phyloP scores from a whole-genome alignment of 192 early-diverging fungal species.

The Umbelopsis ramanniana region DNA sequence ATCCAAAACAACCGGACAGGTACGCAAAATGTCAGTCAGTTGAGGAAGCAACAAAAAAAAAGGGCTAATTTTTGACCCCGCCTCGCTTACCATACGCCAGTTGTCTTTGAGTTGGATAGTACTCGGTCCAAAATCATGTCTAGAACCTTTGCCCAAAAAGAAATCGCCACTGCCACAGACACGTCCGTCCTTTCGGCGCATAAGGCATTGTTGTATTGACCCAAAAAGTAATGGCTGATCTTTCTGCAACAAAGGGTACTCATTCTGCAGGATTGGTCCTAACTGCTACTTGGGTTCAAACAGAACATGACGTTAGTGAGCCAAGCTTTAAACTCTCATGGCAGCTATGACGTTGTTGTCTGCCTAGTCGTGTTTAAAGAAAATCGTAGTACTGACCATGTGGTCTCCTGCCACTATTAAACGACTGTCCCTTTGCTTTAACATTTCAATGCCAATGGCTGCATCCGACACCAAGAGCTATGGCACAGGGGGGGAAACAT shows the following conservation, averaged over 20 bases:
- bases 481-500: too few relatives aligned
- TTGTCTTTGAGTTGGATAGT: slow-evolving; percentile 57
- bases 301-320: slow-evolving; percentile 12
- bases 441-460: slow-evolving; percentile 45
- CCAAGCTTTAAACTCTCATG: neutral
- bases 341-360: neutral
- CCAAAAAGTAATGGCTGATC: slow-evolving; percentile 47
- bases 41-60: neutral
- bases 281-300: slow-evolving; percentile 37
- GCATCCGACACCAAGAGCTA: slow-evolving; percentile 52
- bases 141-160: slow-evolving; percentile 32
- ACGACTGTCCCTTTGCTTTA: slow-evolving; percentile 39
- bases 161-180: slow-evolving; percentile 29
- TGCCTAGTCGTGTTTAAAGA: too few relatives aligned
- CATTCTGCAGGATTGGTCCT: slow-evolving; percentile 51
- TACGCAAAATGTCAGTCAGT: slow-evolving; percentile 8
- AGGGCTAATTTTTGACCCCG: too few relatives aligned
- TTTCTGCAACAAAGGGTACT: slow-evolving; percentile 37
- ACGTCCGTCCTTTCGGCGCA: slow-evolving; percentile 38
- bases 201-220: slow-evolving; percentile 56
- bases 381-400: slow-evolving; percentile 26
- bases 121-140: slow-evolving; percentile 49
- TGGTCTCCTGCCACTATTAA: slow-evolving; percentile 61
- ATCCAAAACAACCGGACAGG: neutral
- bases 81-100: slow-evolving; percentile 52